phyloP scores from a whole-genome alignment of 371 early-diverging fungal species.

The Gilbertella persicaria region DNA sequence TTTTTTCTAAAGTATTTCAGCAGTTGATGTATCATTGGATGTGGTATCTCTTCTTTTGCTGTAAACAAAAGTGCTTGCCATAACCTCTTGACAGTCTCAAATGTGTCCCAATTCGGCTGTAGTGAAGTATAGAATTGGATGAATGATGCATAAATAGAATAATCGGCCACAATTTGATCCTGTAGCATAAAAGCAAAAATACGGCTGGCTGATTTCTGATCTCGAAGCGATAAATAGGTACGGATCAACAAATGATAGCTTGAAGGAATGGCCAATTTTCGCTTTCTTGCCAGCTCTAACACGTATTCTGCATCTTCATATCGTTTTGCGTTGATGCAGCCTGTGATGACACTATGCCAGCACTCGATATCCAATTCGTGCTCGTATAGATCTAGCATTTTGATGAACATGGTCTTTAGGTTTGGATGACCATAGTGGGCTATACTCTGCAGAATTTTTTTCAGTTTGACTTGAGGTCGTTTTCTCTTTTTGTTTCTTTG shows the following conservation, averaged over 20 bases:
- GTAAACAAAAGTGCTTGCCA: slow-evolving; percentile 25
- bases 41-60: slow-evolving; percentile 1
- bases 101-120: neutral
- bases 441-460: slow-evolving; percentile 4
- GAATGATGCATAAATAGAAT: slow-evolving; percentile 10
- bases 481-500: neutral
- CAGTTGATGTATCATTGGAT: neutral
- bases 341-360: slow-evolving; percentile 13
- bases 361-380: neutral
- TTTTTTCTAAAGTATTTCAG: slow-evolving; percentile 5
- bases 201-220: slow-evolving; percentile 8
- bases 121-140: slow-evolving; percentile 11
- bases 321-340: slow-evolving; percentile 8
- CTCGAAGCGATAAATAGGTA: neutral
- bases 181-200: slow-evolving; percentile 16
- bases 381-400: neutral
- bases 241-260: slow-evolving; percentile 16
- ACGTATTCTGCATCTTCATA: slow-evolving; percentile 7
- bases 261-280: neutral
- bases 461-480: neutral
- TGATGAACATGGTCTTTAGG: slow-evolving; percentile 7
- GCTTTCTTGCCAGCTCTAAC: slow-evolving; percentile 5
- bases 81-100: slow-evolving; percentile 11
- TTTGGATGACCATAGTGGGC: slow-evolving; percentile 15
- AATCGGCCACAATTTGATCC: slow-evolving; percentile 7